Conservation (phyloP, 2,329 filamentous ascomycete species). For the Didymellaceae sp. region DNA sequence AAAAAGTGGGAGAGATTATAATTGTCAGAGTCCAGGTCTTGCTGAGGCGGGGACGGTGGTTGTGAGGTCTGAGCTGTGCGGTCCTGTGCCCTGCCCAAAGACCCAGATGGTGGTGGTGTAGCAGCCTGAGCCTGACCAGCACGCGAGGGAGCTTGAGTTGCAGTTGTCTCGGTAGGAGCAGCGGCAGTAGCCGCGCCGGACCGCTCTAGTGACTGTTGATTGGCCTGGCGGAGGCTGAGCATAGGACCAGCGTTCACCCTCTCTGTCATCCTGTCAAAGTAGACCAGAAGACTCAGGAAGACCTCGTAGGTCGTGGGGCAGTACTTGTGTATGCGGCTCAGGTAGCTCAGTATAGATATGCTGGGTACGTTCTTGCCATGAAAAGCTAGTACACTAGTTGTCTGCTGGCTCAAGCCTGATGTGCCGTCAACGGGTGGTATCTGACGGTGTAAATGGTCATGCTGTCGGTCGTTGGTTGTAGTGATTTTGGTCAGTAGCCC, state of each 20-base stretch:
- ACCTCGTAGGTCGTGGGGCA: conserved; percentile 98
- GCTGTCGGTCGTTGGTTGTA: conserved; percentile 91
- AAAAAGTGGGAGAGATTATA: conserved; percentile 74
- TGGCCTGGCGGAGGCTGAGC: conserved; percentile 64
- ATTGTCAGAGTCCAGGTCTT: conserved; percentile 52
- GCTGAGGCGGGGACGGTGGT: conserved; percentile 47
- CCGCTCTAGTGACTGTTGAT: conserved; percentile 56
- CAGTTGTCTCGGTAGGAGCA: conserved; percentile 37
- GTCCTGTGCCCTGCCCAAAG: conserved; percentile 50
- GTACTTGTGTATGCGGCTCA: conserved; percentile 97
- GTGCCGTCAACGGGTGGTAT: conserved; percentile 67
- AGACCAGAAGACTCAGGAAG: conserved; percentile 91
- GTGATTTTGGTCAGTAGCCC: conserved; percentile 96
- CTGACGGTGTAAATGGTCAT: conserved; percentile 84
- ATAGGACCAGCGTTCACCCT: conserved; percentile 83
- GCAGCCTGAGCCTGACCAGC: conserved; percentile 54
- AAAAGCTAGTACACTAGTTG: conserved; percentile 84
- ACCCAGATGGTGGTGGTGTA: conserved; percentile 58
- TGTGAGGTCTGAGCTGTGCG: conserved; percentile 35
- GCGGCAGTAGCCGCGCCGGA: conserved; percentile 36
- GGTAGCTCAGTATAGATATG: conserved; percentile 95
- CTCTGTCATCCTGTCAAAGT: conserved; percentile 99
- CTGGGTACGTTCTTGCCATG: conserved; percentile 98
- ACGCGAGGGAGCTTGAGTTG: conserved; percentile 28
- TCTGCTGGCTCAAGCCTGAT: conserved; percentile 66